Evolutionary conservation across 2,329 filamentous ascomycete species (phyloP).

Genomic region (Pseudocercospora macadamiae): DNA sequence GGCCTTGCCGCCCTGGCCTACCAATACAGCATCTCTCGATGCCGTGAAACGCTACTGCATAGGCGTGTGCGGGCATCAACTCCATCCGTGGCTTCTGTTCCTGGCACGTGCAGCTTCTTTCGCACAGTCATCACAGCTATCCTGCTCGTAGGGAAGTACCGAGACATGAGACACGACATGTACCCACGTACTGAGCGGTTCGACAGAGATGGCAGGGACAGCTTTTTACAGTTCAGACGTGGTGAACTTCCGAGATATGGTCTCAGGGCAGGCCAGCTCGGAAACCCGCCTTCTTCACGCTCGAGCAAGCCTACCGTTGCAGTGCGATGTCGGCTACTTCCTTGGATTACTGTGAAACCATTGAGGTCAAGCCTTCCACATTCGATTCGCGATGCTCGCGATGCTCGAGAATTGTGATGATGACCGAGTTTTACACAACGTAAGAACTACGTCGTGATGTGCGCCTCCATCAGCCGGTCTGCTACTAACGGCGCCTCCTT

Average conservation of each 20-base stretch:
- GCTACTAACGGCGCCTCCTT: not conserved
- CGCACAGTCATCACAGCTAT: not conserved
- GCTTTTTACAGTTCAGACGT: not conserved
- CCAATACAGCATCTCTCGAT: conserved; percentile 2
- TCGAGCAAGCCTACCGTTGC: not conserved
- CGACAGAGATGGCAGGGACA: not conserved
- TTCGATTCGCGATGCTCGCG: not conserved
- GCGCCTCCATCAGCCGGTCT: not conserved
- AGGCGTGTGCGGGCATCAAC: conserved; percentile 7
- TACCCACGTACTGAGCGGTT: conserved; percentile 4
- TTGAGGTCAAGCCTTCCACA: not conserved
- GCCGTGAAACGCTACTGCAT: conserved; percentile 8
- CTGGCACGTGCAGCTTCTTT: conserved; percentile 1
- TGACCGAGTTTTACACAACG: not conserved
- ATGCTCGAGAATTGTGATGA: not conserved
- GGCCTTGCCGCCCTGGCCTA: not conserved
- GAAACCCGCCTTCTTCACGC: not conserved
- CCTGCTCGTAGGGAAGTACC: conserved; percentile 16
- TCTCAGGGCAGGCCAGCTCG: not conserved
- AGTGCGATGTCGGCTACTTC: not conserved
- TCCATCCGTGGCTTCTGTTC: not conserved
- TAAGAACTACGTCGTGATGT: not conserved
- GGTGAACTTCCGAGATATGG: not conserved
- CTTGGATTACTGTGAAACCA: not conserved
- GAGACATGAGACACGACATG: conserved; percentile 16